These are phyloP conservation scores for Oryza glaberrima DNA, from an alignment of 176 grass and related monocot species.

Conservation along the genomic window DNA sequence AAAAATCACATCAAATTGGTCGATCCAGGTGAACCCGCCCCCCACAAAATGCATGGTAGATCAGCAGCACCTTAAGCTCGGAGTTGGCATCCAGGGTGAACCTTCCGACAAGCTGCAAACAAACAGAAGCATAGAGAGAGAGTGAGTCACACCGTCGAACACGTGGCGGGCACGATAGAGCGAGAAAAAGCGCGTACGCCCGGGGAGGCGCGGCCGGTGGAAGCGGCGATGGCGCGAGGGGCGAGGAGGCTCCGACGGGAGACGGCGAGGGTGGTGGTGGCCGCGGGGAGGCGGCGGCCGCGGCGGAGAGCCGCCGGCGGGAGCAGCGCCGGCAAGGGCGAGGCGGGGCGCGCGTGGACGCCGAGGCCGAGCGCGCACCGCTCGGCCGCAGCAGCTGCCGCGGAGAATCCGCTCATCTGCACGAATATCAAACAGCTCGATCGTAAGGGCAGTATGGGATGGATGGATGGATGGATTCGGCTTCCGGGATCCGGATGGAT, in stretches of 20 bases:
- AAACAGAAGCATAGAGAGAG: not conserved
- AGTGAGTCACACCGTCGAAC: not conserved
- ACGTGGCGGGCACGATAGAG: not conserved
- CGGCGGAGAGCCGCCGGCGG: slow-evolving; percentile 24
- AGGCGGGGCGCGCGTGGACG: slow-evolving; percentile 42
- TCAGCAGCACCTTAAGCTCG: slow-evolving; percentile 73
- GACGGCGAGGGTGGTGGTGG: slow-evolving; percentile 14
- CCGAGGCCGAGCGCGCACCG: slow-evolving; percentile 45
- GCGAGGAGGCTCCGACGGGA: slow-evolving; percentile 39
- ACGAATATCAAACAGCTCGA: slow-evolving; percentile 11
- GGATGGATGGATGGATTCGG: not conserved
- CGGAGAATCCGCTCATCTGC: slow-evolving; percentile 44
- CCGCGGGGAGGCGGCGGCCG: not conserved
- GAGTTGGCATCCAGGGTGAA: slow-evolving; percentile 83
- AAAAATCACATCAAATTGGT: slow-evolving; percentile 22
- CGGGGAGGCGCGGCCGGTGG: slow-evolving; percentile 41
- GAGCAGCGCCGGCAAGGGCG: slow-evolving; percentile 32
- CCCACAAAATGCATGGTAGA: not conserved
- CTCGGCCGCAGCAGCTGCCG: slow-evolving; percentile 35
- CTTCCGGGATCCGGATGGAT: not conserved
- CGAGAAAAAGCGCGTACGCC: slow-evolving; percentile 10
- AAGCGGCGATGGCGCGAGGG: slow-evolving; percentile 42
- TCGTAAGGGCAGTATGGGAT: not conserved
- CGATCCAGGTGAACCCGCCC: slow-evolving; percentile 5
- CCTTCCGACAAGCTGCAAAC: slow-evolving; percentile 56